Evolutionary conservation across 768 basidiomycete genomes (phyloP).

Genomic region (Dentipellis fragilis): DNA sequence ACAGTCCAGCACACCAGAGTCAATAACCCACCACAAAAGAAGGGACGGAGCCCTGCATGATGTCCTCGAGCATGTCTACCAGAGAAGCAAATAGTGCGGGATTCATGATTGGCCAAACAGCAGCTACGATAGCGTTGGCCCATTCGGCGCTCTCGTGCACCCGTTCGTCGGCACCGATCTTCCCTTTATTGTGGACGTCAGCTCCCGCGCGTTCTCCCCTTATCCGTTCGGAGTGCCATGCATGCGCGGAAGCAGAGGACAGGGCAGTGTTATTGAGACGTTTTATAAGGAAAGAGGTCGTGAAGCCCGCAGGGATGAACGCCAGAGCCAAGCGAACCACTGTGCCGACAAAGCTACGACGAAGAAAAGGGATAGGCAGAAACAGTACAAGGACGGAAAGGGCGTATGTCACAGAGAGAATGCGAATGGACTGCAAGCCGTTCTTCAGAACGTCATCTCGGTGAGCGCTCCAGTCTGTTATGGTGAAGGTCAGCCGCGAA

Average conservation of each 20-base stretch:
- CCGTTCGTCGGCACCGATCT: slow-evolving; percentile 18
- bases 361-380: slow-evolving; percentile 2
- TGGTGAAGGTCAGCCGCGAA: not conserved
- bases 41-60: slow-evolving; percentile 43
- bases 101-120: slow-evolving; percentile 69
- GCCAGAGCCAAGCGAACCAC: slow-evolving; percentile 1
- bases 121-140: slow-evolving; percentile 53
- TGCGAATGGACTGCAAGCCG: slow-evolving; percentile 12
- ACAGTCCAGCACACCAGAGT: slow-evolving; percentile 13
- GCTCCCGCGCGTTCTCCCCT: slow-evolving; percentile 20
- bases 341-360: not conserved
- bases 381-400: slow-evolving; percentile 12
- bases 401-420: slow-evolving; percentile 14
- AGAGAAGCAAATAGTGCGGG: slow-evolving; percentile 50
- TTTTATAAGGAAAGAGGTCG: slow-evolving; percentile 17
- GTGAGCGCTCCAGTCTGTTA: slow-evolving; percentile 19
- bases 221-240: slow-evolving; percentile 24
- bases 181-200: slow-evolving; percentile 20
- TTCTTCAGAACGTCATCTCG: slow-evolving; percentile 11
- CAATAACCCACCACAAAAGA: slow-evolving; percentile 25
- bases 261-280: slow-evolving; percentile 15
- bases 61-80: slow-evolving; percentile 55
- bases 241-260: slow-evolving; percentile 20
- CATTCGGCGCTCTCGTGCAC: slow-evolving; percentile 39
- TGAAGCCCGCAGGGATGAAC: slow-evolving; percentile 13